Conservation (phyloP, 805 yeast genomes). For the Kluyveromyces dobzhanskii region DNA sequence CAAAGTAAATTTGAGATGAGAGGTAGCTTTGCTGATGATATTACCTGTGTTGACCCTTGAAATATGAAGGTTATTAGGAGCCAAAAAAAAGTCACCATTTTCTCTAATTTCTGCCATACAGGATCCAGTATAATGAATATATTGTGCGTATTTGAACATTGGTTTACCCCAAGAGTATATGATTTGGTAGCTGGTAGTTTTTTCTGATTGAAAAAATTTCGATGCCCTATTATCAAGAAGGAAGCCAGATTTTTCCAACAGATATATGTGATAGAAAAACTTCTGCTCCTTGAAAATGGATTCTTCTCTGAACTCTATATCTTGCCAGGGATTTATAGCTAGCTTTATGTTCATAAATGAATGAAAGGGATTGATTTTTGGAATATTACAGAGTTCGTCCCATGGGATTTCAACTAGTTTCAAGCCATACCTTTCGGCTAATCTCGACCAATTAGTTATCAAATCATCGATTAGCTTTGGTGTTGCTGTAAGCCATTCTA, state of each 20-base stretch:
- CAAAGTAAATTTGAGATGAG: slow-evolving; percentile 30
- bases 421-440: slow-evolving; percentile 80
- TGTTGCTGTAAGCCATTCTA: slow-evolving; percentile 91
- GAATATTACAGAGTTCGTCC: slow-evolving; percentile 73
- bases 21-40: slow-evolving; percentile 26
- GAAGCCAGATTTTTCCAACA: slow-evolving; percentile 65
- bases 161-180: slow-evolving; percentile 90
- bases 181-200: slow-evolving; percentile 42
- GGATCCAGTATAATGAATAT: slow-evolving; percentile 81
- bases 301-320: slow-evolving; percentile 39
- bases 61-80: slow-evolving; percentile 80
- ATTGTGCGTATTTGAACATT: slow-evolving; percentile 73
- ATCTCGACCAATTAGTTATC: slow-evolving; percentile 65
- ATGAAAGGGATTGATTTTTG: slow-evolving; percentile 76
- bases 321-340: slow-evolving; percentile 65
- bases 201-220: slow-evolving; percentile 41
- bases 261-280: slow-evolving; percentile 69
- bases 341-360: slow-evolving; percentile 66
- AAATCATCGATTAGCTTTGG: slow-evolving; percentile 77
- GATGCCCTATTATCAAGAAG: slow-evolving; percentile 76
- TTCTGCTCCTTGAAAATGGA: slow-evolving; percentile 41
- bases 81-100: slow-evolving; percentile 68
- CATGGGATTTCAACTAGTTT: slow-evolving; percentile 83
- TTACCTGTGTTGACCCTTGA: slow-evolving; percentile 54
- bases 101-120: slow-evolving; percentile 81